Evolutionary conservation across 2,329 filamentous ascomycete species (phyloP).

Genomic region (Neofusicoccum umdonicola): DNA sequence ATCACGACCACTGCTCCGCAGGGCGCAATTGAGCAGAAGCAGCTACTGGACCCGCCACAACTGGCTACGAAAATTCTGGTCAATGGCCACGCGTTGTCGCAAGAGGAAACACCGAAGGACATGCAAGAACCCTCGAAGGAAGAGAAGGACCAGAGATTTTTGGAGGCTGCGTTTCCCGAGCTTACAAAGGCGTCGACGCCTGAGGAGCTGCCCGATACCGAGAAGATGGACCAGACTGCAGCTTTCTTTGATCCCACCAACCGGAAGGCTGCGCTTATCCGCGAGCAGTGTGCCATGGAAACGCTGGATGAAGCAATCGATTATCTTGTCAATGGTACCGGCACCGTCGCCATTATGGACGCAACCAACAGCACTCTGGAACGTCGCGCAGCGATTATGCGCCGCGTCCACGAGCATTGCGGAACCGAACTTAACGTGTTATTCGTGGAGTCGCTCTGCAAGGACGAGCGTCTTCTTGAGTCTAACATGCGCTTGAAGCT

Average conservation of each 20-base stretch:
- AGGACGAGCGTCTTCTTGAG: constrained; percentile 79
- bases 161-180: constrained; percentile 36
- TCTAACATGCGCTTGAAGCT: constrained; percentile 97
- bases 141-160: constrained; percentile 21
- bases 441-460: constrained; percentile 92
- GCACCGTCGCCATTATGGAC: constrained; percentile 91
- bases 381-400: constrained; percentile 77
- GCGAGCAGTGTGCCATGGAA: constrained; percentile 88
- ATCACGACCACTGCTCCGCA: constrained; percentile 20
- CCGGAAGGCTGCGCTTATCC: constrained; percentile 72
- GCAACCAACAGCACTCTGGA: constrained; percentile 94
- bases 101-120: constrained; percentile 30
- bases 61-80: constrained; percentile 57
- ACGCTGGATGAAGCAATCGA: constrained; percentile 90
- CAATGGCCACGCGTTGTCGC: constrained; percentile 51
- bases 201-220: constrained; percentile 36
- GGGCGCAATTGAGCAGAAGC: constrained; percentile 24
- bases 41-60: constrained; percentile 24
- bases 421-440: constrained; percentile 84
- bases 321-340: constrained; percentile 77
- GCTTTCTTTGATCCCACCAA: constrained; percentile 94
- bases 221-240: constrained; percentile 80
- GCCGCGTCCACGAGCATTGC: constrained; percentile 77
- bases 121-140: constrained; percentile 23
- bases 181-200: constrained; percentile 23